Evolutionary conservation across 202 grass and related monocot species (phyloP), one percentile per base, ranked within the genome.

Genomic region (Saccharum hybrid): DNA sequence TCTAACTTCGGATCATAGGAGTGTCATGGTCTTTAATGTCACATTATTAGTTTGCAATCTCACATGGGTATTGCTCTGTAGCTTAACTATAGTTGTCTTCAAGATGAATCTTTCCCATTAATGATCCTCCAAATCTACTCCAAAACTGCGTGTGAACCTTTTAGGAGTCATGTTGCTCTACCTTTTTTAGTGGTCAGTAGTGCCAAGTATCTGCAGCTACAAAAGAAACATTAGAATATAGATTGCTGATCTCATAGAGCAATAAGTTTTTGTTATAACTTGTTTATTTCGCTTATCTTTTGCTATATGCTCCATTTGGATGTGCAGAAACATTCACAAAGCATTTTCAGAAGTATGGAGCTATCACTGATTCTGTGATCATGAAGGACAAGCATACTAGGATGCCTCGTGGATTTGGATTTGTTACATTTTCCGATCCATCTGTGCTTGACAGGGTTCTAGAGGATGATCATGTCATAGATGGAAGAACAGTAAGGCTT

Each of bases 401-500:
- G 63, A 96, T 86, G 93, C 96, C 93, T 72, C 93, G 96, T 84
- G 96, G 96, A 82, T 99, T 99, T 89, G 96, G 96, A 41, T 99
- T 99, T 82, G 90, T 99, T 72, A 99, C 93, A 83, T 99, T 99
- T 99, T 89, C 88, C 8, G 88, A 96, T 84, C 86, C 93, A 76
- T 96, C 91, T 86, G 91, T 99, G 82, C 89, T 99, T 72, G 96
- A 99, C 70, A 92, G 54, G 63, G 89, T 99, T 88, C 89, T 96
- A 66, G 89, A 96, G 69, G 96, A 99, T 77, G 93, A 92, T 18
- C 96, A 99, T 89, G 77, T 78, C 75, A 89, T 99, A 59, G 91
- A 99, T 78, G 96, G 96, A 63, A 91, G 96, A 74, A 88, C 84
- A 23, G 96, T 99, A 92, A 76, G 83, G 37, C 68, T 78, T 65